Evolutionary conservation across 805 yeast species (phyloP), one percentile per base, ranked within the genome.

Genomic region (Metschnikowia reukaufii): DNA sequence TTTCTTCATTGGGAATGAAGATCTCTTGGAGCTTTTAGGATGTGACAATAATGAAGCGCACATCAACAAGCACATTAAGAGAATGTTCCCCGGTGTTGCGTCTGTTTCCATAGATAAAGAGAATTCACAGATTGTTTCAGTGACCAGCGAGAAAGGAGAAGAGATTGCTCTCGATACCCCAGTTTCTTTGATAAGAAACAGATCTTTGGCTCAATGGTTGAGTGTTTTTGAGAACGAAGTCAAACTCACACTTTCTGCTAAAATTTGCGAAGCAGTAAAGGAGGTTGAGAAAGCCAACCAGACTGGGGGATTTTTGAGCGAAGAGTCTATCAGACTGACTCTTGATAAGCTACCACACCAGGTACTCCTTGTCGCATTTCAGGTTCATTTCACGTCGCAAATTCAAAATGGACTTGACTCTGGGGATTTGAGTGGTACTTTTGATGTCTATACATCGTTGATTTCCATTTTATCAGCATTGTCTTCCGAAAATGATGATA

Each of bases 1-100:
- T 46, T 90, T 84, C 58, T 91, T 92, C 60, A 68, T 92, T 21
- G 97, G 97, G 5, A 92, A 92, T 61, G 96, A 90, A 49, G 97
- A 92, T 61, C 66, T 92, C 25, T 68, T 92, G 29, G 96, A 88
- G 50, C 77, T 92, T 33, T 77, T 92, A 30, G 96, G 97, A 2
- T 77, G 83, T 42, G 68, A 81, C 0, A 66, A 61, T 4, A 77
- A 83, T 52, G 55, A 79, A 1, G 35, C 38, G 2, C 54, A 61
- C n/a, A 70, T 84, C 4, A 81, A 83, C 15, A 75, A 72, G 38
- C 90, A 85, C 57, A 65, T 90, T 41, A 70, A 72, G 39, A 87
- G 86, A 57, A 77, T 90, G 83, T 90, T 86, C 61, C 63, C 81
- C 4, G 95, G 92, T 1, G 68, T 89, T 2, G 54, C 74, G 0